Evolutionary conservation across 148 eudicot species (phyloP).

Genomic region (Arctostaphylos glauca): DNA sequence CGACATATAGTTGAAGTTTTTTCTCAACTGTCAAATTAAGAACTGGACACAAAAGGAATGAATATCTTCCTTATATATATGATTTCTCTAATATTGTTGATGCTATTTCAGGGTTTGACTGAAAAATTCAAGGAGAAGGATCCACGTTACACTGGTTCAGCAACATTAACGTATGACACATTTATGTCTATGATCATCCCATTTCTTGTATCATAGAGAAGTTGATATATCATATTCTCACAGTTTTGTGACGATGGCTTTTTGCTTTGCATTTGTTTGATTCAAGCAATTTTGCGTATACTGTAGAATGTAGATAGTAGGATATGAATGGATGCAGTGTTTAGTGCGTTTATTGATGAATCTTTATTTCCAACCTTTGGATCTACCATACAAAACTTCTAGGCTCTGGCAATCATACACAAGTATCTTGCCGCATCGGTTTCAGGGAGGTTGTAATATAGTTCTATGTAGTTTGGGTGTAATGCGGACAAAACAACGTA

Average conservation of each 20-base stretch:
- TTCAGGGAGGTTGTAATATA: too few species aligned
- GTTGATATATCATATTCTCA: slow-evolving; percentile 22
- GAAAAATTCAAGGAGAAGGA: slow-evolving; percentile 90
- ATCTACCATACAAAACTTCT: too few species aligned
- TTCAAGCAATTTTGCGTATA: neutral
- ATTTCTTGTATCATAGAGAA: slow-evolving; percentile 37
- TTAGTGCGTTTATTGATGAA: too few species aligned
- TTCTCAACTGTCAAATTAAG: neutral
- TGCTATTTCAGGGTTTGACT: slow-evolving; percentile 62
- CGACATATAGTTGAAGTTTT: neutral
- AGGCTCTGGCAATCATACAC: too few species aligned
- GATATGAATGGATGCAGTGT: neutral
- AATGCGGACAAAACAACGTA: too few species aligned
- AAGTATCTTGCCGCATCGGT: too few species aligned
- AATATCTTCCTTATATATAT: neutral
- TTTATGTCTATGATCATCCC: slow-evolving; percentile 82
- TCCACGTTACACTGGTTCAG: slow-evolving; percentile 58
- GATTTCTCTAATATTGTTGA: neutral
- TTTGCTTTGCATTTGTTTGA: neutral
- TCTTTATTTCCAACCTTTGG: too few species aligned
- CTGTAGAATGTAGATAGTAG: too few species aligned
- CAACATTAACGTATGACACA: slow-evolving; percentile 54
- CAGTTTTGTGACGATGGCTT: neutral
- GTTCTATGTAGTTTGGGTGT: too few species aligned
- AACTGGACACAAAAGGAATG: neutral